Evolutionary conservation across 768 basidiomycete genomes (phyloP), one percentile per base, ranked within the genome.

Genomic region (Dendrothele bispora): DNA sequence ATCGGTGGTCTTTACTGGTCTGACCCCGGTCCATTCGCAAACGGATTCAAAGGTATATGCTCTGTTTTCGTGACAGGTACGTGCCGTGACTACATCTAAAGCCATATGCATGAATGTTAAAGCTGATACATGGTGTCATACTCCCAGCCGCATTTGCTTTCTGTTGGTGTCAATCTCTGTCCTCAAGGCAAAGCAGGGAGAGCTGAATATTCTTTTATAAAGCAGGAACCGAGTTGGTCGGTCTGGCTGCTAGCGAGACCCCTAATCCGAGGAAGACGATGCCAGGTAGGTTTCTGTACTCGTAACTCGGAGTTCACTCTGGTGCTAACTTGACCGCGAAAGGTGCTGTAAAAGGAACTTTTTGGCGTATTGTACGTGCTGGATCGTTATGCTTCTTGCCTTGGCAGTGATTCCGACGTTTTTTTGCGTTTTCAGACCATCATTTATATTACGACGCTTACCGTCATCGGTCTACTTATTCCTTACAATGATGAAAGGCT

Each of bases 161-260:
- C 46, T 52, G 69, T 71, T 27, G 18, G 25, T 27, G 28, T 48
- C 17, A n/a, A n/a, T n/a, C n/a, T n/a, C n/a, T n/a, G n/a, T n/a
- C n/a, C n/a, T n/a, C n/a, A n/a, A n/a, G n/a, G n/a, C n/a, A n/a
- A n/a, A n/a, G n/a, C n/a, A n/a, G n/a, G n/a, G n/a, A n/a, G n/a
- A n/a, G n/a, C n/a, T n/a, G n/a, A n/a, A n/a, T n/a, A n/a, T n/a
- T n/a, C n/a, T n/a, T n/a, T n/a, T n/a, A n/a, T n/a, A n/a, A 27
- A 69, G 70, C 73, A 54, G 73, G 73, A 39, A 75, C 73, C 17
- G 73, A 75, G 49, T 62, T 75, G 43, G 66, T 75, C 22, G 72
- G 73, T 45, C 65, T 74, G 29, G 73, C 72, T 28, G 73, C 70
- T 21, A 67, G 65, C 51, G 73, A 75, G 57, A 75, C 73, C 0